Percentiles rank a stretch among this genome's conserved stretches.
phyloP scores from a whole-genome alignment of 495 filamentous ascomycete genomes.

The Neurospora sp. region DNA sequence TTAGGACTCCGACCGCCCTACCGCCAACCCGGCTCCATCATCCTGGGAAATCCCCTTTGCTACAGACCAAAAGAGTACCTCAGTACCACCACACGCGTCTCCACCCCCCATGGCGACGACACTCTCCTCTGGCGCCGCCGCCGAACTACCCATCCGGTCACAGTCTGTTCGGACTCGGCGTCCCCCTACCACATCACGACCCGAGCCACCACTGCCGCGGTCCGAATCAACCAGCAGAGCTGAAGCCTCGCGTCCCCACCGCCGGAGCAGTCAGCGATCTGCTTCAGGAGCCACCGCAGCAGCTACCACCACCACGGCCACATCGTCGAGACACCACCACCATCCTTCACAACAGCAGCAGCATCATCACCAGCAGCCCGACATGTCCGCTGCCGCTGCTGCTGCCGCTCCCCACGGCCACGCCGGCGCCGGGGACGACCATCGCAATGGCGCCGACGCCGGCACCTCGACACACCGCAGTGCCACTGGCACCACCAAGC shows the following conservation, averaged over 20 bases:
- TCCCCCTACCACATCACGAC: constrained; percentile 21
- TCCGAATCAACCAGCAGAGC: constrained; percentile 25
- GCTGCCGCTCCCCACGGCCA: constrained; percentile 19
- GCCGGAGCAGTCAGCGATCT: constrained; percentile 30
- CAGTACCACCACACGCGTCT: neutral
- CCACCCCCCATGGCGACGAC: constrained; percentile 19
- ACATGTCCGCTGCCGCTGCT: constrained; percentile 43
- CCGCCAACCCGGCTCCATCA: neutral
- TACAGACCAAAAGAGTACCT: neutral
- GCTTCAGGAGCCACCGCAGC: constrained; percentile 3
- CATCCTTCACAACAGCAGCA: constrained; percentile 7
- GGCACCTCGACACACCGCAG: constrained; percentile 21
- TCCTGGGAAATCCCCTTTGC: neutral
- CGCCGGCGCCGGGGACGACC: constrained; percentile 35
- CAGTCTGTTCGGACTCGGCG: constrained; percentile 26
- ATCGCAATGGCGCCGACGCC: constrained; percentile 33
- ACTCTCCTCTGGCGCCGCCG: constrained; percentile 13
- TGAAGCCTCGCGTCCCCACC: constrained; percentile 34
- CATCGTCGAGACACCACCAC: neutral
- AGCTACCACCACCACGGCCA: neutral
- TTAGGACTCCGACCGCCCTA: neutral
- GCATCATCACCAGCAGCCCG: constrained; percentile 23
- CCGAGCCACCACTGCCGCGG: constrained; percentile 20
- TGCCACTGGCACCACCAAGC: constrained; percentile 22
- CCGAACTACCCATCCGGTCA: constrained; percentile 25